Evolutionary conservation across 106 monocot species (phyloP).

Genomic region (Apostasia ramifera): DNA sequence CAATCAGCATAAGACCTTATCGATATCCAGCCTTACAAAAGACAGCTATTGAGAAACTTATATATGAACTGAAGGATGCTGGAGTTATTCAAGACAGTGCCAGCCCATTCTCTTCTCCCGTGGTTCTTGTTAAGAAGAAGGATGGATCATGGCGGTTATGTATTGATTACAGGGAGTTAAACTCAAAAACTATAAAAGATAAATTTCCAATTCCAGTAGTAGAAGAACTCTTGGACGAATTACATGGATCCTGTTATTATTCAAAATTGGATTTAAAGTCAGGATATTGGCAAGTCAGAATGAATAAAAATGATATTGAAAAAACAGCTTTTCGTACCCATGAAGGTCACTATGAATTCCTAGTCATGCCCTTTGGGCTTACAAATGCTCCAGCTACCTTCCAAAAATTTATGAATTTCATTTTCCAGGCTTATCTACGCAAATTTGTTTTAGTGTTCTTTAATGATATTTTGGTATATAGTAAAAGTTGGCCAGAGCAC

Average conservation of each 20-base stretch:
- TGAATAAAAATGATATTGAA: neutral
- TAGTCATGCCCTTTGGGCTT: conserved; percentile 1
- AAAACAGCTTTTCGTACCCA: neutral
- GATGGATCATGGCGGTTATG: neutral
- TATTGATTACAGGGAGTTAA: neutral
- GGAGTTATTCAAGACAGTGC: neutral
- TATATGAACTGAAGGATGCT: neutral
- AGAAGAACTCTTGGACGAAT: neutral
- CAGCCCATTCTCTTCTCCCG: neutral
- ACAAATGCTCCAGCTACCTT: neutral
- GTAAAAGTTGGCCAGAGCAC: neutral
- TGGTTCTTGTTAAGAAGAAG: neutral
- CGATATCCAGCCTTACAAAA: neutral
- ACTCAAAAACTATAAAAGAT: conserved; percentile 1
- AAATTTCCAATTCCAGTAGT: conserved; percentile 3
- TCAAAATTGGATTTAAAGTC: neutral
- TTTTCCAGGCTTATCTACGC: neutral
- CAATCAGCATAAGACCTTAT: neutral
- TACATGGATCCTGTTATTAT: neutral
- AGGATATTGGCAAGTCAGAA: neutral
- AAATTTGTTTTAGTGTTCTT: neutral
- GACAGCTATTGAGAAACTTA: neutral
- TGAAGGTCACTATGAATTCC: neutral
- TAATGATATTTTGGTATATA: neutral
- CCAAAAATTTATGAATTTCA: neutral